Percentiles rank a stretch among this genome's conserved stretches.
Conservation (phyloP, 148 eudicot species). For the Beta vulgaris region DNA sequence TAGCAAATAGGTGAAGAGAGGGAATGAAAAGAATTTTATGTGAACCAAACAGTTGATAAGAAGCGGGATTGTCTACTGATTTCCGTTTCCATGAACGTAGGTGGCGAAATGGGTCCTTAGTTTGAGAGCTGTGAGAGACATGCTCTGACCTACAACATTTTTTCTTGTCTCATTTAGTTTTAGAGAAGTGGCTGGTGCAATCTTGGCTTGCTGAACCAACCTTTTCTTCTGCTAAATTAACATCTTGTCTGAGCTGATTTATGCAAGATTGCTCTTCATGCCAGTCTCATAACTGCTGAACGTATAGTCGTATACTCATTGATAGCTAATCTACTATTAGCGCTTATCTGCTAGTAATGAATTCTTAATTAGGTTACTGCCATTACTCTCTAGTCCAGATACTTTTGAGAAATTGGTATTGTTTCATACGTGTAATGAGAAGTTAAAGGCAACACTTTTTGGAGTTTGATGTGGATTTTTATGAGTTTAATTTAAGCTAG, state of each 20-base stretch:
- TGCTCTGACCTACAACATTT: background rate
- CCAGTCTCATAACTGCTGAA: background rate
- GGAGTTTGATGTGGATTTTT: background rate
- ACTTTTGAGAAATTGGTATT: background rate
- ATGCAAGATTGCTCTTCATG: too few relatives aligned
- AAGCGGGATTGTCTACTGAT: background rate
- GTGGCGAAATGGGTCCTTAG: background rate
- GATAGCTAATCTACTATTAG: background rate
- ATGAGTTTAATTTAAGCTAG: background rate
- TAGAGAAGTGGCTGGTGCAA: background rate
- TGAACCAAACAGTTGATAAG: background rate
- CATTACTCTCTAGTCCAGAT: background rate
- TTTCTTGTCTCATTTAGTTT: background rate
- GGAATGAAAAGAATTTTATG: background rate
- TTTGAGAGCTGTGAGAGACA: background rate
- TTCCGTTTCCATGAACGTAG: background rate
- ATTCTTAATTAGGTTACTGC: background rate
- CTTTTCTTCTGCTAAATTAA: background rate
- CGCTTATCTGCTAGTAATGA: background rate
- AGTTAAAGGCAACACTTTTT: background rate
- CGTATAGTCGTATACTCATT: background rate
- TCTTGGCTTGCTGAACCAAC: background rate
- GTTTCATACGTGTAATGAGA: background rate
- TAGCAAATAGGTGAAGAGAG: background rate
- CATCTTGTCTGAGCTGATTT: background rate